Percentiles rank a stretch among this genome's conserved stretches.
Evolutionary conservation across 352 stramenopile genomes (phyloP).

Genomic region (Phytophthora podocarpi): DNA sequence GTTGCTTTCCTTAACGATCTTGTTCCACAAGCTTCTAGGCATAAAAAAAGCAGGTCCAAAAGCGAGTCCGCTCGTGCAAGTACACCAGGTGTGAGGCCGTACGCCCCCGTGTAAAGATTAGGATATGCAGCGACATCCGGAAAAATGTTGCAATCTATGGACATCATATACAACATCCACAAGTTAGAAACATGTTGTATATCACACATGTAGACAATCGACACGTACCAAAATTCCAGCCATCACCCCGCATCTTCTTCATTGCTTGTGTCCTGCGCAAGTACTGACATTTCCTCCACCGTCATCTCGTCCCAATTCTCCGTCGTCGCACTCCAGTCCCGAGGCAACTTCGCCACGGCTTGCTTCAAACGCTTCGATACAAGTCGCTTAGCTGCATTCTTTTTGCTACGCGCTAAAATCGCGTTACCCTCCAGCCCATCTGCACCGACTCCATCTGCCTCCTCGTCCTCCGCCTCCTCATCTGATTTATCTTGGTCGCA

Average conservation of each 20-base stretch:
- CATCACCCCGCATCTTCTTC: background rate
- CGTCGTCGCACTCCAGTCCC: constrained; percentile 1
- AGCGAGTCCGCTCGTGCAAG: background rate
- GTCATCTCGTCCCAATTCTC: background rate
- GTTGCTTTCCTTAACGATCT: constrained; percentile 10
- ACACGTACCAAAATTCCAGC: constrained; percentile 14
- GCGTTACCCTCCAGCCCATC: no score
- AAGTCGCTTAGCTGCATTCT: no score
- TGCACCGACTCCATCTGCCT: no score
- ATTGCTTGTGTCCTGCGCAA: constrained; percentile 3
- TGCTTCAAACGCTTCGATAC: no score
- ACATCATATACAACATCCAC: constrained; percentile 3
- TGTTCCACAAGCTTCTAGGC: constrained; percentile 10
- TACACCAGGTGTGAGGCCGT: background rate
- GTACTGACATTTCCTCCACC: background rate
- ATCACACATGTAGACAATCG: background rate
- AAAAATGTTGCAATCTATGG: background rate
- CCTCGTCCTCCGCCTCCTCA: no score
- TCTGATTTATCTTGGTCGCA: no score
- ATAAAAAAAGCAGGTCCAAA: constrained; percentile 21
- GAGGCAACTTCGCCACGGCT: background rate
- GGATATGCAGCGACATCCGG: background rate
- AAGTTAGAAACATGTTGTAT: constrained; percentile 15
- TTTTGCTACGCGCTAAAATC: no score
- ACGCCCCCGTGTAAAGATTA: background rate